Evolutionary conservation across 2,329 filamentous ascomycete genomes (phyloP).

Genomic region (Bipolaris cookei): DNA sequence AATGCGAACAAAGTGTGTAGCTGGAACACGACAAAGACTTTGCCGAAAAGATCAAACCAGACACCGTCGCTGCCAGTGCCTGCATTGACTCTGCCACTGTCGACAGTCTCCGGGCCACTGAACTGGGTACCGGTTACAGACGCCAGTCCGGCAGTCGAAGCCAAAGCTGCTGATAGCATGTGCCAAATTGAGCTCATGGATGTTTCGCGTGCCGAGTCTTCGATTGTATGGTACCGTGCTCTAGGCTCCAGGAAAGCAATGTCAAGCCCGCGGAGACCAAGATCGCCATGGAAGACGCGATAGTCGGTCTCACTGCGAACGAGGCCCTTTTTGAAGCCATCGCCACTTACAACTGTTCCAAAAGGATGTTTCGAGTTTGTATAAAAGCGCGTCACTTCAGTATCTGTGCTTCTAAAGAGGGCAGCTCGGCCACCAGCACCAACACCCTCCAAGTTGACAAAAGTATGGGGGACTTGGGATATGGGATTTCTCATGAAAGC

Average conservation of each 20-base stretch:
- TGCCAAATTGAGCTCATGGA: constrained; percentile 80
- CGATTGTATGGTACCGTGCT: constrained; percentile 85
- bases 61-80: constrained; percentile 74
- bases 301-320: constrained; percentile 91
- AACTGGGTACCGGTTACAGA: constrained; percentile 72
- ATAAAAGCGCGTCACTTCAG: constrained; percentile 83
- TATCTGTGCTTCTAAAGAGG: constrained; percentile 86
- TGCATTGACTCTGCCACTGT: constrained; percentile 66
- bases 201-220: constrained; percentile 84
- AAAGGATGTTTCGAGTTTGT: constrained; percentile 75
- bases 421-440: constrained; percentile 88
- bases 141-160: constrained; percentile 74
- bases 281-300: constrained; percentile 75
- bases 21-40: constrained; percentile 76
- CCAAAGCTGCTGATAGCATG: constrained; percentile 85
- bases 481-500: constrained; percentile 85
- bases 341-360: constrained; percentile 78
- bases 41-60: constrained; percentile 93
- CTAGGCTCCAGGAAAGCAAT: constrained; percentile 89
- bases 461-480: constrained; percentile 80
- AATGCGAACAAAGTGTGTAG: constrained; percentile 86
- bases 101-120: constrained; percentile 62
- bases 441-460: constrained; percentile 93
- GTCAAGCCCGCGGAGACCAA: constrained; percentile 87
- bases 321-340: constrained; percentile 80